Base-by-base conservation (phyloP, 768 basidiomycete species). In the Suillus variegatus region DNA sequence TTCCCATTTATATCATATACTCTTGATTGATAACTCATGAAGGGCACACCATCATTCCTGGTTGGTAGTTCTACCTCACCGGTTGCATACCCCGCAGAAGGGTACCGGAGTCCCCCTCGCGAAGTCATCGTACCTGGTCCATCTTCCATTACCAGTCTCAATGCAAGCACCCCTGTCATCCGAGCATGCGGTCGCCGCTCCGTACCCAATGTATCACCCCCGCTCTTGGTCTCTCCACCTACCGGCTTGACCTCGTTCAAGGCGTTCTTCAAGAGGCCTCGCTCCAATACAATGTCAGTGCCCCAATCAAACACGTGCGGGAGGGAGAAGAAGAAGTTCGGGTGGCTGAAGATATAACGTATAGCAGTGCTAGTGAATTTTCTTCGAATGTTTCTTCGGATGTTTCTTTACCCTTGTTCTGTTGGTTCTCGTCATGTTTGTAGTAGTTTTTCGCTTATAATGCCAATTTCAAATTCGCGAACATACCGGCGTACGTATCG, bases 41-140 rank as follows among this genome's bases (percentile, higher is more conserved):
- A 71, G 46, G 36, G 71, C 41, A 71, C 73, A 7, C 74, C 76
- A n/a, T 74, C 74, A 62, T 77, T 77, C 61, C 74, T 75, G 7
- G 74, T 62, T 28, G 77, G 76, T 7, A 70, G 73, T 51, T 77
- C 77, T 14, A 70, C 66, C 58, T 78, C 77, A 54, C 73, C 70
- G 7, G 32, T 78, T 47, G 76, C 66, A 35, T 75, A 74, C 36
- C 75, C 77, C 5, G 71, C 71, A 32, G 65, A 65, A 55, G 77
- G 76, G 43, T 76, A 77, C 61, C 70, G 66, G 16, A 76, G 75
- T 54, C 72, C 65, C 52, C 69, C 73, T 66, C 64, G 64, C n/a
- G 67, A 61, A 12, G 60, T 44, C 61, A 49, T 41, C 54, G 25
- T 22, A 51, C 65, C 68, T 36, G 38, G 36, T 18, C 20, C 51